phyloP scores from a whole-genome alignment of 306 rosid species.

The Ceratonia siliqua region DNA sequence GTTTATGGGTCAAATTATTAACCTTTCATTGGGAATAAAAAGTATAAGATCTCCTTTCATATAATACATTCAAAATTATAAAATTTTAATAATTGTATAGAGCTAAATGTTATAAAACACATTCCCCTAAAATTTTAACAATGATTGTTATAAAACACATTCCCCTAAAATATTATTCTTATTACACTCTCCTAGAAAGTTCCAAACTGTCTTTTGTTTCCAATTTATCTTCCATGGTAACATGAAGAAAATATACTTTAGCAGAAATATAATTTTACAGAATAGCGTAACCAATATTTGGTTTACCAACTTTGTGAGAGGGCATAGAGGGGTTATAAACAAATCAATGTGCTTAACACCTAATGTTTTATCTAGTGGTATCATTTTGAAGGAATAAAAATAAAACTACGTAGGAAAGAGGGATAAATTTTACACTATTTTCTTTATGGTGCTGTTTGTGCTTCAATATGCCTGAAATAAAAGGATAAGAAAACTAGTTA shows the following conservation, averaged over 20 bases:
- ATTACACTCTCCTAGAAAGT: conserved; percentile 39
- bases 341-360: background rate
- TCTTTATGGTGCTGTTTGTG: background rate
- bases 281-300: background rate
- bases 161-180: conserved; percentile 36
- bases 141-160: conserved; percentile 55
- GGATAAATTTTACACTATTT: background rate
- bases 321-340: conserved; percentile 6
- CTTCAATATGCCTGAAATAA: no score
- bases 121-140: no score
- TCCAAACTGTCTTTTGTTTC: conserved; percentile 48
- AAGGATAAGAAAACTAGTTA: background rate
- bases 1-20: conserved; percentile 53
- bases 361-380: background rate
- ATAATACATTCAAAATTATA: conserved; percentile 1
- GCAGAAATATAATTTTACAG: conserved; percentile 14
- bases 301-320: background rate
- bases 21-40: conserved; percentile 31
- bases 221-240: conserved; percentile 22
- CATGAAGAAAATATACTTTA: conserved; percentile 32
- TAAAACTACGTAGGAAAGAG: background rate
- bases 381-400: background rate
- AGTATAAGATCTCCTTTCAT: conserved; percentile 33
- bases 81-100: conserved; percentile 42
- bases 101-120: conserved; percentile 66